Conservation (phyloP, 768 basidiomycete species). For the Termitomyces sp. region DNA sequence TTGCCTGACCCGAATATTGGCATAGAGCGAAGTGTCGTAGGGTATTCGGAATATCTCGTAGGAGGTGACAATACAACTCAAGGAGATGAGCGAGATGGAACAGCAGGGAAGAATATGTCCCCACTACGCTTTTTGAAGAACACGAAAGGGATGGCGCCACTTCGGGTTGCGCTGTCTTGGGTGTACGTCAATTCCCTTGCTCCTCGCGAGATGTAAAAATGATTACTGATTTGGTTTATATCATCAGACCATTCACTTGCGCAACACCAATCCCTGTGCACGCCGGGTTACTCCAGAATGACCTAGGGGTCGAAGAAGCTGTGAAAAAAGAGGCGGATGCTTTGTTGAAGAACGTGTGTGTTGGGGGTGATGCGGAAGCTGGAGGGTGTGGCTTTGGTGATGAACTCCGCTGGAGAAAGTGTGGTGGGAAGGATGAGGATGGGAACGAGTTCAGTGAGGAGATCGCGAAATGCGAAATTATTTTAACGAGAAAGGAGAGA, state of each 20-base stretch:
- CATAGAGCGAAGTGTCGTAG: background rate
- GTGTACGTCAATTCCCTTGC: conserved; percentile 37
- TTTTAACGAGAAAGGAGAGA: conserved; percentile 42
- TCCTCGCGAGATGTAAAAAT: background rate
- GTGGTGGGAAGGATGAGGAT: background rate
- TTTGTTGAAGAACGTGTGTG: background rate
- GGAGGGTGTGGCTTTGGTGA: conserved; percentile 5
- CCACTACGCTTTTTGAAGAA: conserved; percentile 41
- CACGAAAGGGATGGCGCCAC: conserved; percentile 54
- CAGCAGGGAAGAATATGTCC: background rate
- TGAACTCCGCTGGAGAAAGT: conserved; percentile 5
- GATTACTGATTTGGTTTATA: conserved; percentile 3
- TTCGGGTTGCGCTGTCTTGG: conserved; percentile 66
- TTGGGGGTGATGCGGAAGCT: background rate
- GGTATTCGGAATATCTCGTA: conserved; percentile 5
- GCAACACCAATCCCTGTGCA: conserved; percentile 11
- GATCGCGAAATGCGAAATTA: conserved; percentile 24
- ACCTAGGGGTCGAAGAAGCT: conserved; percentile 10
- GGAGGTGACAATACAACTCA: background rate
- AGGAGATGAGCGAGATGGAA: background rate
- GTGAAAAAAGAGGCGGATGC: background rate
- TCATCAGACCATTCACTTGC: conserved; percentile 44
- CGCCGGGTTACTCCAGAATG: conserved; percentile 16
- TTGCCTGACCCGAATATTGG: conserved; percentile 47
- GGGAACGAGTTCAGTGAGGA: conserved; percentile 8